A percentile compares a stretch with the other conserved stretches of the same genome.
Evolutionary conservation across 208 protist species (phyloP).

Genomic region (Chromosphaera perkinsii): DNA sequence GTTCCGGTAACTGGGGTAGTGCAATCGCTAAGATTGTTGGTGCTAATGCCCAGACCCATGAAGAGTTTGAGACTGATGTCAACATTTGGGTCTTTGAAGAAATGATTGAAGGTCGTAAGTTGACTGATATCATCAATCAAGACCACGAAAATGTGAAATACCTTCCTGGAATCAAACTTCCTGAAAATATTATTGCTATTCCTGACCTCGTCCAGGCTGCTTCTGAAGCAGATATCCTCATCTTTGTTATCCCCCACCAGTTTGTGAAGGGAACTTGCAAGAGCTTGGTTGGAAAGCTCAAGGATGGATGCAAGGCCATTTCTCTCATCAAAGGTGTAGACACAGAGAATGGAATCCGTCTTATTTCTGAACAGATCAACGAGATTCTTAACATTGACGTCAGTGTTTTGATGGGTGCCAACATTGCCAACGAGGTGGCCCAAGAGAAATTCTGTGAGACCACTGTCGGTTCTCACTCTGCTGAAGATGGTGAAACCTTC

Average conservation of each 20-base stretch:
- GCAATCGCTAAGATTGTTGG: conserved; percentile 58
- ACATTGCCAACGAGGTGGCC: conserved; percentile 61
- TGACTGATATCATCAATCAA: conserved; percentile 59
- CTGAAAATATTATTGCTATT: conserved; percentile 42
- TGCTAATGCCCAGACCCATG: conserved; percentile 24
- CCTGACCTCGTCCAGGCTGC: conserved; percentile 40
- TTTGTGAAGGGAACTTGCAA: conserved; percentile 33
- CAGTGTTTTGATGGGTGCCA: conserved; percentile 51
- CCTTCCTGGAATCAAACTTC: conserved; percentile 40
- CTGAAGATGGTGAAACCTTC: conserved; percentile 13
- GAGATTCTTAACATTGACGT: conserved; percentile 7
- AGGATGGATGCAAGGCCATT: conserved; percentile 30
- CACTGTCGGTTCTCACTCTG: conserved; percentile 43
- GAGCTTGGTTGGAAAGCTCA: conserved; percentile 23
- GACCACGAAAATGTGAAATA: conserved; percentile 60
- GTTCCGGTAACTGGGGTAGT: conserved; percentile 59
- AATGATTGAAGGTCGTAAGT: conserved; percentile 49
- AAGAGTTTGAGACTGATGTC: conserved; percentile 40
- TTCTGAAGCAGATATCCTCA: conserved; percentile 48
- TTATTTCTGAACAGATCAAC: conserved; percentile 47
- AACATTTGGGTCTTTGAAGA: conserved; percentile 64
- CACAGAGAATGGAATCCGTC: conserved; percentile 24
- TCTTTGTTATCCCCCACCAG: conserved; percentile 57
- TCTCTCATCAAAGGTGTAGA: conserved; percentile 58
- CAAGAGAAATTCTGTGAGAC: conserved; percentile 55